Conservation (phyloP, 1,139 yeast genomes). For the Hansenula lynferdii region DNA sequence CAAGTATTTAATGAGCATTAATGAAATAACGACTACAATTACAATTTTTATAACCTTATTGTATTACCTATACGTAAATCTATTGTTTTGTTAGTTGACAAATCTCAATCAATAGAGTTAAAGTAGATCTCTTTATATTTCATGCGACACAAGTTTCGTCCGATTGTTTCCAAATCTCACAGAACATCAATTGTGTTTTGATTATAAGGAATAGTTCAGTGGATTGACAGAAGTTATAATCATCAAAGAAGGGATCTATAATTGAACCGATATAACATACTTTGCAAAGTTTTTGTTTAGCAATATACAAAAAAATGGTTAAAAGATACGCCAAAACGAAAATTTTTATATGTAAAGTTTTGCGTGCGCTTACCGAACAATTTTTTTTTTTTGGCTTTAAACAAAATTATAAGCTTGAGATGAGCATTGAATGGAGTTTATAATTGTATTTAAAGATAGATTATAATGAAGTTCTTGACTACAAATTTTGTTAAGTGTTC, state of each 20-base stretch:
- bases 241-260: constrained; percentile 9
- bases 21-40: too few species aligned
- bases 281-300: too few species aligned
- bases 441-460: too few species aligned
- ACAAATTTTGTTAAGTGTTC: constrained; percentile 96
- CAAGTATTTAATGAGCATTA: too few species aligned
- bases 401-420: background rate
- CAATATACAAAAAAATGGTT: too few species aligned
- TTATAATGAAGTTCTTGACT: constrained; percentile 79
- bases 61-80: too few species aligned
- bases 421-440: too few species aligned
- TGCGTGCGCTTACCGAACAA: background rate
- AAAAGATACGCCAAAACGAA: too few species aligned
- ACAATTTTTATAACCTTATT: too few species aligned
- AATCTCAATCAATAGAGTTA: background rate
- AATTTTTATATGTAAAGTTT: background rate
- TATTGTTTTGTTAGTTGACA: background rate
- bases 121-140: background rate
- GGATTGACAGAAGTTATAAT: constrained; percentile 23
- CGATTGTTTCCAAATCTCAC: constrained; percentile 7
- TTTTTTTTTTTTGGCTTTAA: background rate
- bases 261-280: too few species aligned
- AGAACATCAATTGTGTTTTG: background rate
- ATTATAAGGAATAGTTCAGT: constrained; percentile 12
- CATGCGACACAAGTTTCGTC: constrained; percentile 20